Conservation (phyloP, 106 monocot genomes). For the Gastrodia elata region DNA sequence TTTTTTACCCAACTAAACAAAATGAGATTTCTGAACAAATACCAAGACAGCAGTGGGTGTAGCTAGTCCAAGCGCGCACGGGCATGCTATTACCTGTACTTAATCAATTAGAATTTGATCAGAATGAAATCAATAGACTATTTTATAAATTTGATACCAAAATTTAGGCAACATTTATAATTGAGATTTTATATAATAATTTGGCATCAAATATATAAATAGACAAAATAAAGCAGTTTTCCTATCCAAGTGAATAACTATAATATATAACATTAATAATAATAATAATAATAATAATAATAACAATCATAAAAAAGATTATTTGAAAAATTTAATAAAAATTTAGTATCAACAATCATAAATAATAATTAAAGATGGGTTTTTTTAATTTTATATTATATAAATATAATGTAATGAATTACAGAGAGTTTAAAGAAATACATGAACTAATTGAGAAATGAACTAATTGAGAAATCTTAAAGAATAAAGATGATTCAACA, state of each 20-base stretch:
- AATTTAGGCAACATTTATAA: not conserved
- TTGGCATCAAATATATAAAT: not conserved
- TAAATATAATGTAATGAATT: too few relatives aligned
- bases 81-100: conserved; percentile 91
- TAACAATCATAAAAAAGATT: too few relatives aligned
- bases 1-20: not conserved
- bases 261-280: not conserved
- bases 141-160: not conserved
- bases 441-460: too few relatives aligned
- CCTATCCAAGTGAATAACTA: not conserved
- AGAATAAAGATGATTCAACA: too few relatives aligned
- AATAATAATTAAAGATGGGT: too few relatives aligned
- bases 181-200: not conserved
- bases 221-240: not conserved
- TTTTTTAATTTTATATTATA: too few relatives aligned
- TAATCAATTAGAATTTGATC: not conserved
- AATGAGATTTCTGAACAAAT: conserved; percentile 9
- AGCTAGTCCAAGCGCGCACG: conserved; percentile 95
- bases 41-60: conserved; percentile 99
- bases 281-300: too few relatives aligned
- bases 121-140: not conserved
- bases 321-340: too few relatives aligned
- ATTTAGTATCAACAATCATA: too few relatives aligned
- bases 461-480: too few relatives aligned
- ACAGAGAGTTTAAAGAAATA: too few relatives aligned